Base-by-base conservation (phyloP, 1,139 yeast species). In the Diutina rugosa region DNA sequence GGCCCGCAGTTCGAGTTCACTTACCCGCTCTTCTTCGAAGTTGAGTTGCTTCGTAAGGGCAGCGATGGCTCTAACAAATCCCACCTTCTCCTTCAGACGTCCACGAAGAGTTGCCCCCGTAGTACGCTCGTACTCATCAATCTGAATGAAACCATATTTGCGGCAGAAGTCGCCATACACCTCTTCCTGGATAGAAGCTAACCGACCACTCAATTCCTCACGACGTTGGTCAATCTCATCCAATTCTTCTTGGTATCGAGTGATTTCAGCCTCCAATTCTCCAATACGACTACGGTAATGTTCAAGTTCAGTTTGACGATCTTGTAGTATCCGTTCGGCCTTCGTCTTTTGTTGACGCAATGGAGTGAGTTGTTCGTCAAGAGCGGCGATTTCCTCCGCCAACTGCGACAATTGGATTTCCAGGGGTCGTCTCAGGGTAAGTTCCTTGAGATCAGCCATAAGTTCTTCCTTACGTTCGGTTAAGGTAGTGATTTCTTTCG, bases 41-140 rank as follows among this genome's bases (percentile, higher is more conserved):
- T 74, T 72, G 35, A 86, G 65, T 63, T 85, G 87, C 59, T 80
- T 85, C 46, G 81, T 73, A 56, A 87, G 70, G 6, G 82, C 77
- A n/a, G 86, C 70, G 32, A 86, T 76, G 46, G 87, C 84, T 58
- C 81, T 81, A 41, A 79, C 71, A 60, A 78, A 81, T 61, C 82
- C 83, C 3, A 87, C 74, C 57, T 85, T 74, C 65, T 87, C 90
- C 61, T 81, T 83, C 1, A 87, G 77, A 57, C 84, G 79, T 51
- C 77, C 76, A 64, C 90, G 78, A 58, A 81, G 65, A 12, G 81
- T 71, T 2, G 82, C 73, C 10, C 93, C 91, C 58, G 86, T 89
- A 30, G 80, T 72, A 54, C 72, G 73, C 66, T 89, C 96, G 65
- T 85, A 89, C 54, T 84, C 90, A 56, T 76, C 74, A 54, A 88